These are phyloP conservation scores for Malus sylvestris DNA, from an alignment of 306 rosid species.

Conservation along the genomic window DNA sequence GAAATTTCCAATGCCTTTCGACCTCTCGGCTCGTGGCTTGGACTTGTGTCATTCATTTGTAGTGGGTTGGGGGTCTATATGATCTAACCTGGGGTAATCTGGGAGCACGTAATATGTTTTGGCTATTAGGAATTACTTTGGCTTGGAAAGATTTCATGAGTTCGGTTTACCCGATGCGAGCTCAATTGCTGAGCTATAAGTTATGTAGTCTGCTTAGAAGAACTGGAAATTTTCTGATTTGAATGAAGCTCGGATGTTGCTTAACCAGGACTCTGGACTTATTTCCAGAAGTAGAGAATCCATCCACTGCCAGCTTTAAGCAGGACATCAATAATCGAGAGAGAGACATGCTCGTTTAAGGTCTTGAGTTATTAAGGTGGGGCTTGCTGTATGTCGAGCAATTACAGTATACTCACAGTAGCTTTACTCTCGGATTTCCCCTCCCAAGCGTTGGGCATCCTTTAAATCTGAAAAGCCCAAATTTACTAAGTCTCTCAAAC, in stretches of 20 bases:
- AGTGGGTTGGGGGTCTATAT: neutral
- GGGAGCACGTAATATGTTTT: neutral
- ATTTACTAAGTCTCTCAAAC: neutral
- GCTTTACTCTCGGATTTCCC: neutral
- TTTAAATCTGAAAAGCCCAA: neutral
- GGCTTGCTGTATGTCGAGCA: neutral
- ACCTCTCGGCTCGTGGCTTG: neutral
- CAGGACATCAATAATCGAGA: neutral
- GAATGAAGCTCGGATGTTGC: neutral
- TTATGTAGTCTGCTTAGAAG: neutral
- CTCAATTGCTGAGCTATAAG: neutral
- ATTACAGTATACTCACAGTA: neutral
- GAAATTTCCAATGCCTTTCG: neutral
- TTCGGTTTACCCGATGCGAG: neutral
- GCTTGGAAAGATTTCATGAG: neutral
- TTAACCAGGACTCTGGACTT: neutral
- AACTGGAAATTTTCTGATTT: neutral
- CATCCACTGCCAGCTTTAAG: neutral
- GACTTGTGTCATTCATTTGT: neutral
- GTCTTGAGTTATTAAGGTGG: neutral
- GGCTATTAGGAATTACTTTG: neutral
- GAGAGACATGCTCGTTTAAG: neutral
- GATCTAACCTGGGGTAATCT: neutral
- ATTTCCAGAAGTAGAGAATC: neutral
- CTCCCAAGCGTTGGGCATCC: neutral